These are phyloP conservation scores for Oryza meyeriana DNA, from an alignment of 176 grass and related monocot species.

Conservation along the genomic window DNA sequence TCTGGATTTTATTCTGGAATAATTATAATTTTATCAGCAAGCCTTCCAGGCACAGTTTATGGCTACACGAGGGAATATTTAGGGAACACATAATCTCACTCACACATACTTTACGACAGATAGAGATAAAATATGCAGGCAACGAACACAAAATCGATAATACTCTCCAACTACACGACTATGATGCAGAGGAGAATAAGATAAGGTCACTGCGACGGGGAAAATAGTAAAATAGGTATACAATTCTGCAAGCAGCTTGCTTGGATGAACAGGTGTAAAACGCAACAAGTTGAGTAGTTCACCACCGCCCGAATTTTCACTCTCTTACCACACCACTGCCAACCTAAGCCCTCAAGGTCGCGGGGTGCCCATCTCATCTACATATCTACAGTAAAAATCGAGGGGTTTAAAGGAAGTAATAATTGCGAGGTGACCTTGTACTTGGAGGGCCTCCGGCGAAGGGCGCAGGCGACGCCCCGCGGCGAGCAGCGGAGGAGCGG, in stretches of 20 bases:
- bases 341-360: not conserved
- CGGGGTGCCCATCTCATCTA: not conserved
- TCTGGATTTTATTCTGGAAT: constrained; percentile 42
- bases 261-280: not conserved
- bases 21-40: not conserved
- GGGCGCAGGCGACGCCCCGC: constrained; percentile 30
- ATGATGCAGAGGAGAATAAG: not conserved
- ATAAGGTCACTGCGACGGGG: not conserved
- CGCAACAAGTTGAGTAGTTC: not conserved
- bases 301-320: not conserved
- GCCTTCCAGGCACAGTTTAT: not conserved
- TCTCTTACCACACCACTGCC: not conserved
- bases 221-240: not conserved
- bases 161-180: not conserved
- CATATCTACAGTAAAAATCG: not conserved
- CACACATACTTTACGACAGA: not conserved
- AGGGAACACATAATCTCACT: not conserved
- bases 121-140: not conserved
- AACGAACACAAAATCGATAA: not conserved
- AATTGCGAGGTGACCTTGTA: constrained; percentile 34
- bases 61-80: not conserved
- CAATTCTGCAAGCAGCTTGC: not conserved
- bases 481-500: not conserved
- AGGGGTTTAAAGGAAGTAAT: not conserved
- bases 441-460: constrained; percentile 45